These are phyloP conservation scores for Marsdenia floribunda DNA, from an alignment of 257 asterid species.

Conservation along the genomic window DNA sequence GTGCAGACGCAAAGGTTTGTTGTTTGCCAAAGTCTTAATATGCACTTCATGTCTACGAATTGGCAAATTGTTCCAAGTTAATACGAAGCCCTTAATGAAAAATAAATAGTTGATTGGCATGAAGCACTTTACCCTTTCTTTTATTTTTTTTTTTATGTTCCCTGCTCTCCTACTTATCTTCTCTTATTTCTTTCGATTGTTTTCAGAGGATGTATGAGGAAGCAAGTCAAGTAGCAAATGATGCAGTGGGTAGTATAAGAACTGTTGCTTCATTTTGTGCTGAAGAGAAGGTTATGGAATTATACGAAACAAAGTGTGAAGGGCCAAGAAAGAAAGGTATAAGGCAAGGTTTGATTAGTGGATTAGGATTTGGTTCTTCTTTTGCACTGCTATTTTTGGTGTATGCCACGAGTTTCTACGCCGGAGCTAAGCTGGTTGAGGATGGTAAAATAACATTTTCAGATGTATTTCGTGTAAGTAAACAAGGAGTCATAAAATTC, in stretches of 20 bases:
- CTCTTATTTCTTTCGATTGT: background rate
- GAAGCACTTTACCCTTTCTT: background rate
- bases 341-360: slow-evolving; percentile 66
- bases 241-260: slow-evolving; percentile 30
- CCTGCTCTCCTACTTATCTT: background rate
- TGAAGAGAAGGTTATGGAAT: slow-evolving; percentile 68
- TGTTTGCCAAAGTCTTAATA: background rate
- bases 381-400: slow-evolving; percentile 52
- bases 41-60: background rate
- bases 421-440: slow-evolving; percentile 75
- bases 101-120: background rate
- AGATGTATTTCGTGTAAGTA: slow-evolving; percentile 78
- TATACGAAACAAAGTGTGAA: slow-evolving; percentile 68
- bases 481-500: too few relatives aligned
- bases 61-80: background rate
- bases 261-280: slow-evolving; percentile 92
- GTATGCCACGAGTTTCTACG: slow-evolving; percentile 81
- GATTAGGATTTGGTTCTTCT: slow-evolving; percentile 70
- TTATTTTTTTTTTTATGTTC: too few relatives aligned
- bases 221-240: slow-evolving; percentile 87
- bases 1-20: slow-evolving; percentile 73
- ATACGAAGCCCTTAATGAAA: background rate
- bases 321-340: slow-evolving; percentile 66
- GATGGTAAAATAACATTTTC: slow-evolving; percentile 60
- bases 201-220: slow-evolving; percentile 74